Evolutionary conservation across 805 yeast genomes (phyloP), one percentile per base, ranked within the genome.

Genomic region (Cephaloascus albidus): DNA sequence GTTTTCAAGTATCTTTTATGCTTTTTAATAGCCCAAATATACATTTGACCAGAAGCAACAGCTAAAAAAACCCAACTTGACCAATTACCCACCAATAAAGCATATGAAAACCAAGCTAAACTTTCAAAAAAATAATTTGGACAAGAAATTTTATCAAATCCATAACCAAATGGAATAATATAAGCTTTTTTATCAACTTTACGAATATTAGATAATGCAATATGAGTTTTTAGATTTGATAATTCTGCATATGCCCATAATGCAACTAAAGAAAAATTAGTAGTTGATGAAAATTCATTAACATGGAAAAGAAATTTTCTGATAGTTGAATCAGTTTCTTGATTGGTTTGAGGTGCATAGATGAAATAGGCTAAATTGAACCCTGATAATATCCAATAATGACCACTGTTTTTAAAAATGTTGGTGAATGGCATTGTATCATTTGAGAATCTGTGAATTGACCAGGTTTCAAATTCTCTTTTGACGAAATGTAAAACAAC

Each of bases 121-220:
- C 76, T 64, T 68, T 93, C 98, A 58, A 88, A 90, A 49, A 87
- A 82, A 60, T 93, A 93, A 65, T 93, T 93, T 48, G 98, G 98
- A 59, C 87, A 84, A n/a, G 93, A 79, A 28, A 89, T 85, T 42
- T 69, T 60, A 43, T 76, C 70, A 55, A 93, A 93, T 8, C 90
- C 84, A 50, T 85, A 94, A 16, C 96, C 96, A 44, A 70, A 69
- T 18, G 97, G 94, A 49, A 84, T 81, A 37, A 65, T 72, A 47
- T 81, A 81, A 42, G 72, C 78, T 49, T 60, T 64, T 8, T 57
- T 47, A 41, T 70, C 77, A 34, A 76, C 77, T 3, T 70, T 52
- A 50, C 93, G 71, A 46, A 85, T 62, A 20, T 62, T 51, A 48
- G 78, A 69, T 56, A 93, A 73, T 40, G 75, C 78, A 41, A 72